phyloP scores from a whole-genome alignment of 2,329 filamentous ascomycete genomes.

The Arthrobotrys sphaeroides region DNA sequence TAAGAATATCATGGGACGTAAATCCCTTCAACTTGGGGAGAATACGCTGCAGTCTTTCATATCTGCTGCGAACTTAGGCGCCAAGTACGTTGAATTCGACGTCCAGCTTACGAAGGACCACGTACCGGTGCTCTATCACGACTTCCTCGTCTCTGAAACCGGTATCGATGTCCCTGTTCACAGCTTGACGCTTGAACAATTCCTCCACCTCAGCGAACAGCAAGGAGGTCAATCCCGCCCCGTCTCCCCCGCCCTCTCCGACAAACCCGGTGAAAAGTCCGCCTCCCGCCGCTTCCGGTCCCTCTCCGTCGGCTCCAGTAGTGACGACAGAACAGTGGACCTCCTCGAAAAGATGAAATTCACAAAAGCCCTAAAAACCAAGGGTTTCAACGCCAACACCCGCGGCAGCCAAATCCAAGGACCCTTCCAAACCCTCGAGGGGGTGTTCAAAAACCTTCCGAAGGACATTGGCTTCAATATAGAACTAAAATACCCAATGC shows the following conservation, averaged over 20 bases:
- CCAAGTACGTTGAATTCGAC: conserved; percentile 78
- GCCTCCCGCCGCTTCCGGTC: conserved; percentile 63
- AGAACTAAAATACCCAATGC: conserved; percentile 99
- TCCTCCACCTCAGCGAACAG: conserved; percentile 53
- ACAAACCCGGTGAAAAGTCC: conserved; percentile 44
- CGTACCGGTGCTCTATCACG: conserved; percentile 97
- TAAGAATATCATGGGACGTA: conserved; percentile 85
- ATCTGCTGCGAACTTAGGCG: conserved; percentile 90
- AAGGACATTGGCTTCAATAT: conserved; percentile 93
- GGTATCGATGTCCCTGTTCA: conserved; percentile 97
- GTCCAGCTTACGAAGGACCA: conserved; percentile 99
- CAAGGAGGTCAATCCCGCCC: conserved; percentile 62
- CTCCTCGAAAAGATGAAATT: conserved; percentile 92
- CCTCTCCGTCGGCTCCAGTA: conserved; percentile 68
- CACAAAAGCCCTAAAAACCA: conserved; percentile 91
- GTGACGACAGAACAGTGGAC: conserved; percentile 65
- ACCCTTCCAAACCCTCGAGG: conserved; percentile 92
- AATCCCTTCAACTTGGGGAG: conserved; percentile 91
- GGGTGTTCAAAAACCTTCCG: conserved; percentile 86
- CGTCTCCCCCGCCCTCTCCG: conserved; percentile 63
- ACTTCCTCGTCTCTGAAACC: conserved; percentile 96
- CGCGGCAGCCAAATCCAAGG: conserved; percentile 95
- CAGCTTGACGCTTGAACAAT: conserved; percentile 87
- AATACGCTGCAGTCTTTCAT: conserved; percentile 97
- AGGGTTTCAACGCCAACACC: conserved; percentile 91